Percentiles rank a stretch among this genome's conserved stretches.
Evolutionary conservation across 352 stramenopile species (phyloP).

Genomic region (Phytophthora podocarpi): DNA sequence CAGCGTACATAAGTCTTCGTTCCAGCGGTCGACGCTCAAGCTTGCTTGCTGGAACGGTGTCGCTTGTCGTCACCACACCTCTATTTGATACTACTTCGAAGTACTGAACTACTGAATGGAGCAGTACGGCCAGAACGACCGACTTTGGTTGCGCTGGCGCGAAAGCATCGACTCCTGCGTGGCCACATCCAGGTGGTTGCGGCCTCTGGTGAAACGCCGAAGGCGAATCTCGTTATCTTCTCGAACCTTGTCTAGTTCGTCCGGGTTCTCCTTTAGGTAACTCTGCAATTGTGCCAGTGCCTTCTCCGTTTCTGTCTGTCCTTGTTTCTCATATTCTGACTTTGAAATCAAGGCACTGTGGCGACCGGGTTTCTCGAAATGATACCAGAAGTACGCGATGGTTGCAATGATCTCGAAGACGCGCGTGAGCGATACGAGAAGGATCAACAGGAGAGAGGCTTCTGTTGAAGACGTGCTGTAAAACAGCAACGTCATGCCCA

Average conservation of each 20-base stretch:
- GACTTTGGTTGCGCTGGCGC: constrained; percentile 34
- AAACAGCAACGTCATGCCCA: constrained; percentile 73
- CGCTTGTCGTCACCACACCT: constrained; percentile 5
- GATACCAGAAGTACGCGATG: constrained; percentile 84
- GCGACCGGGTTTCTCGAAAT: constrained; percentile 70
- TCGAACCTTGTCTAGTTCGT: constrained; percentile 77
- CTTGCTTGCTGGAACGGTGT: neutral
- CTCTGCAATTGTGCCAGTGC: constrained; percentile 67
- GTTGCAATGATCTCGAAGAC: constrained; percentile 76
- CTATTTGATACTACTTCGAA: constrained; percentile 31
- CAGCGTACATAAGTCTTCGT: constrained; percentile 17
- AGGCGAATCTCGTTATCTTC: constrained; percentile 84
- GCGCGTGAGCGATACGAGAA: constrained; percentile 69
- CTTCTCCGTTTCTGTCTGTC: constrained; percentile 73
- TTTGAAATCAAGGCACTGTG: constrained; percentile 78
- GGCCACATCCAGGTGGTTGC: constrained; percentile 76
- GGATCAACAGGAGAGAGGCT: constrained; percentile 70
- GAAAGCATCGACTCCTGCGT: constrained; percentile 50
- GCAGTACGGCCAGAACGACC: constrained; percentile 50
- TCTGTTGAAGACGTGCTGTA: constrained; percentile 86
- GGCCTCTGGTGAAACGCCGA: constrained; percentile 77
- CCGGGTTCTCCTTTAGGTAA: constrained; percentile 71
- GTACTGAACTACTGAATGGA: constrained; percentile 49
- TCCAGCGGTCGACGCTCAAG: neutral
- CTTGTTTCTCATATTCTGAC: constrained; percentile 74